These are phyloP conservation scores for Globisporangium megalacanthum DNA, from an alignment of 352 stramenopile species.

Conservation along the genomic window DNA sequence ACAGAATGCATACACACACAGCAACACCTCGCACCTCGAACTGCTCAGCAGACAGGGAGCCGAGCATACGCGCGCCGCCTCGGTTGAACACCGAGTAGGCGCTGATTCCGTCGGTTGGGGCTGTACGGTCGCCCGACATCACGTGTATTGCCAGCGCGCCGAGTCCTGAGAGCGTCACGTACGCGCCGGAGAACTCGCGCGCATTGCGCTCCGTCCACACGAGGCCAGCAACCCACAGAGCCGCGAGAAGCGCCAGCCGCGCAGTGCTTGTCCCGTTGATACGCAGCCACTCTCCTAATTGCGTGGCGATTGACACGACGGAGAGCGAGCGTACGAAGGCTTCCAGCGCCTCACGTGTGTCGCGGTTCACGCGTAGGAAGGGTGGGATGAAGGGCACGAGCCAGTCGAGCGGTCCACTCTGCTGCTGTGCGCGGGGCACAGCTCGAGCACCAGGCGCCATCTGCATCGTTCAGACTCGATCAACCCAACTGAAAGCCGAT, in stretches of 20 bases:
- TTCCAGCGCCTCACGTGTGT: conserved; percentile 52
- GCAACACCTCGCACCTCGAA: conserved; percentile 54
- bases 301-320: conserved; percentile 11
- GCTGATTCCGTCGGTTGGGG: conserved; percentile 32
- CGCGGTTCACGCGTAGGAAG: conserved; percentile 69
- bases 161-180: conserved; percentile 60
- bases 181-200: conserved; percentile 52
- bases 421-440: not conserved
- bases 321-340: conserved; percentile 27
- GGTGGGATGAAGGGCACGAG: conserved; percentile 80
- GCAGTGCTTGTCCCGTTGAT: conserved; percentile 16
- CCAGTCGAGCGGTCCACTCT: conserved; percentile 54
- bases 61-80: conserved; percentile 59
- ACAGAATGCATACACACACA: not conserved
- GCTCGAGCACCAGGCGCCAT: not conserved
- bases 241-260: conserved; percentile 13
- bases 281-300: conserved; percentile 12
- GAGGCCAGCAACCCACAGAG: conserved; percentile 40
- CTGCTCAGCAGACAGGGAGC: conserved; percentile 75
- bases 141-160: conserved; percentile 31
- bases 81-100: conserved; percentile 84
- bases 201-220: conserved; percentile 40
- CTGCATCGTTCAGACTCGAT: conserved; percentile 7
- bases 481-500: not conserved
- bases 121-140: conserved; percentile 15